Conservation (phyloP, 2,329 filamentous ascomycete genomes). For the Didymella sp. region DNA sequence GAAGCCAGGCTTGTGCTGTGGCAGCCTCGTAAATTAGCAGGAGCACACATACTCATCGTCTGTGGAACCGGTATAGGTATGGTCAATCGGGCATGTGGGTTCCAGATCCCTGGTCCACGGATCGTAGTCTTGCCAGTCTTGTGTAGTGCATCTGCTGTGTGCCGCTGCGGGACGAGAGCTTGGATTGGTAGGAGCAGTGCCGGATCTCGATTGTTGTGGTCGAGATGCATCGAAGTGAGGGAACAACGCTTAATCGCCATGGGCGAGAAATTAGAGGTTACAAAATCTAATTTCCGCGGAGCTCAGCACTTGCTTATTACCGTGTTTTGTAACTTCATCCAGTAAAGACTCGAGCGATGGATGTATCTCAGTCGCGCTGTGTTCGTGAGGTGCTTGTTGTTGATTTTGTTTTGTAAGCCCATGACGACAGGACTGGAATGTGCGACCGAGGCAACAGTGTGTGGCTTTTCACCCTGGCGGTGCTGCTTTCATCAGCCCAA, state of each 20-base stretch:
- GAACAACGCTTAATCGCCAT: neutral
- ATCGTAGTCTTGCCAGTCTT: neutral
- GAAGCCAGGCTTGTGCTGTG: neutral
- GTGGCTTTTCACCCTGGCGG: neutral
- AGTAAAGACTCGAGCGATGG: neutral
- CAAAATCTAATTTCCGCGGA: conserved; percentile 4
- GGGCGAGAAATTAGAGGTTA: neutral
- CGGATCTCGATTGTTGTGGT: neutral
- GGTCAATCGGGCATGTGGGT: neutral
- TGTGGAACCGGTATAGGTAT: too few relatives aligned
- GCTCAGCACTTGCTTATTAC: neutral
- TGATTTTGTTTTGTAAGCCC: neutral
- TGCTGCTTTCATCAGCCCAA: neutral
- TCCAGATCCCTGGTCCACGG: neutral
- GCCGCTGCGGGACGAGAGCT: conserved; percentile 1
- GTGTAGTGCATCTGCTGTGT: neutral
- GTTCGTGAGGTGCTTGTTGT: neutral
- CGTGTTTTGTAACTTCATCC: neutral
- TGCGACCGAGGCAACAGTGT: neutral
- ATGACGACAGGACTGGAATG: conserved; percentile 9
- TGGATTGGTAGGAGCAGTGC: neutral
- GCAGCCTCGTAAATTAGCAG: neutral
- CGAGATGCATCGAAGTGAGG: neutral
- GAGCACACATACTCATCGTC: too few relatives aligned
- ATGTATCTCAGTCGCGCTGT: neutral